Percentiles rank a stretch among this genome's conserved stretches.
These are phyloP conservation scores for Fusarium denticulatum DNA, from an alignment of 2,329 filamentous ascomycete genomes.

Conservation along the genomic window DNA sequence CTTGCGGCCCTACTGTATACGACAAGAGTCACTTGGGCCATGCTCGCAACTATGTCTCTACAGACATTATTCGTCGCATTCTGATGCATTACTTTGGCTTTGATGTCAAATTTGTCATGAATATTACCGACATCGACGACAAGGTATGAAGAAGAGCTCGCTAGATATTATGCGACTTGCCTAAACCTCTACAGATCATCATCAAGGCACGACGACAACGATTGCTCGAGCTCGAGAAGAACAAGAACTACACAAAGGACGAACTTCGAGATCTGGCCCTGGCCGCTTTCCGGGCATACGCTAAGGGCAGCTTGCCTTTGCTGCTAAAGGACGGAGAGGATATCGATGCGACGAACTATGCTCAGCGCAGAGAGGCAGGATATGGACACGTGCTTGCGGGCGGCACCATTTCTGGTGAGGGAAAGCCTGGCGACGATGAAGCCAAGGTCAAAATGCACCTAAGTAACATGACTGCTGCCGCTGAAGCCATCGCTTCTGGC, in stretches of 20 bases:
- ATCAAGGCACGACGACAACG: conserved; percentile 78
- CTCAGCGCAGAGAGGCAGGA: conserved; percentile 58
- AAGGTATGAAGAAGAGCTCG: conserved; percentile 58
- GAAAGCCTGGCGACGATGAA: conserved; percentile 77
- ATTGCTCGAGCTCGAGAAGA: conserved; percentile 80
- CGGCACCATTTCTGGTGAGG: conserved; percentile 64
- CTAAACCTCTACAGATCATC: conserved; percentile 58
- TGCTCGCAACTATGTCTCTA: conserved; percentile 89
- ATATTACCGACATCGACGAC: conserved; percentile 87
- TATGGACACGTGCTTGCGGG: conserved; percentile 66
- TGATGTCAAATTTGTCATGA: conserved; percentile 88
- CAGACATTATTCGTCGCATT: conserved; percentile 87
- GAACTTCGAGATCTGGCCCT: conserved; percentile 60
- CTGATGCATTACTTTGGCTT: conserved; percentile 85
- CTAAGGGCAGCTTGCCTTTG: conserved; percentile 64
- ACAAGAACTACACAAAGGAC: conserved; percentile 67
- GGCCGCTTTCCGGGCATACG: conserved; percentile 65
- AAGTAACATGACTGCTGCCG: conserved; percentile 66
- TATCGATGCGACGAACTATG: conserved; percentile 63
- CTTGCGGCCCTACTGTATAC: conserved; percentile 87
- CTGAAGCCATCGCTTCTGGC: conserved; percentile 58
- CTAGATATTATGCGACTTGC: conserved; percentile 9
- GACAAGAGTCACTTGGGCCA: conserved; percentile 85
- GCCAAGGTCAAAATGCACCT: conserved; percentile 93
- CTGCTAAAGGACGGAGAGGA: conserved; percentile 55